Evolutionary conservation across 2,329 filamentous ascomycete genomes (phyloP).

Genomic region (Trichophyton verrucosum): DNA sequence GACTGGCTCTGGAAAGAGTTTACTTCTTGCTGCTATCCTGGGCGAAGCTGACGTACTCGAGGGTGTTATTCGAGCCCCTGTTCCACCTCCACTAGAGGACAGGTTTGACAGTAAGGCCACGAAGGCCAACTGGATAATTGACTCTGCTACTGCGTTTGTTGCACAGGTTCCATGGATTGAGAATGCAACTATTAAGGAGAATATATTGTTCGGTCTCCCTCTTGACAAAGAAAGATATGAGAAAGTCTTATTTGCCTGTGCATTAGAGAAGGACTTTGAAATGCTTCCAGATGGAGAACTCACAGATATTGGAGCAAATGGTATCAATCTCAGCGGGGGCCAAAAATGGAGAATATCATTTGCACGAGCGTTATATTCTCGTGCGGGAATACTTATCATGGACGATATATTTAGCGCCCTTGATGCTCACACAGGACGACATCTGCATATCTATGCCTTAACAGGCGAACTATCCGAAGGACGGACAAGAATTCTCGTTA

Average conservation of each 20-base stretch:
- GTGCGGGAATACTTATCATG: slow-evolving; percentile 61
- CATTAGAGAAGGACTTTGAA: slow-evolving; percentile 60
- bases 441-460: slow-evolving; percentile 65
- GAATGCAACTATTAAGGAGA: slow-evolving; percentile 65
- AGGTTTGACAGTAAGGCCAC: slow-evolving; percentile 52
- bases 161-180: slow-evolving; percentile 77
- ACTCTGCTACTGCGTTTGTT: slow-evolving; percentile 59
- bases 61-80: slow-evolving; percentile 45
- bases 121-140: slow-evolving; percentile 53
- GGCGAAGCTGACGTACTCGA: slow-evolving; percentile 60
- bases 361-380: slow-evolving; percentile 66
- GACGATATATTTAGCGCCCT: slow-evolving; percentile 77
- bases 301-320: slow-evolving; percentile 74
- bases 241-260: slow-evolving; percentile 59
- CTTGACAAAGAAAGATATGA: slow-evolving; percentile 56
- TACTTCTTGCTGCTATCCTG: slow-evolving; percentile 60
- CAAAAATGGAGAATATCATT: slow-evolving; percentile 75
- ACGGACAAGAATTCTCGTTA: slow-evolving; percentile 65
- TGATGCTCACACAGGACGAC: slow-evolving; percentile 67
- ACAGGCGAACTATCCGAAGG: slow-evolving; percentile 56
- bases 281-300: slow-evolving; percentile 65
- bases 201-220: slow-evolving; percentile 66
- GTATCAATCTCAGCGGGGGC: slow-evolving; percentile 71
- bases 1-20: slow-evolving; percentile 66
- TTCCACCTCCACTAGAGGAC: slow-evolving; percentile 39